Conservation (phyloP, 495 filamentous ascomycete species). For the Peziza echinospora region DNA sequence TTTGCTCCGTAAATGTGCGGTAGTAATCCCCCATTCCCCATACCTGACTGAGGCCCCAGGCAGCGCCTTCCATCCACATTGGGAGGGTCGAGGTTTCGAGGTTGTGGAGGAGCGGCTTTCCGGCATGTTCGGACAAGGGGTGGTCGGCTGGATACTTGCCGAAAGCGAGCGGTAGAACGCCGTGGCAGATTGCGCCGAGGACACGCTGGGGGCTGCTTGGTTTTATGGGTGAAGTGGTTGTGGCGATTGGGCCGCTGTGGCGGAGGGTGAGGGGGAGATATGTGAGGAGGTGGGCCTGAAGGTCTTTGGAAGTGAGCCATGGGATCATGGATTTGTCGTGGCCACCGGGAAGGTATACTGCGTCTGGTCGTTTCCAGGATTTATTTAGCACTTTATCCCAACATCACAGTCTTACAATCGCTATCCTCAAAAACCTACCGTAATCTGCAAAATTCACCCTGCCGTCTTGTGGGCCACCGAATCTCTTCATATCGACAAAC, state of each 20-base stretch:
- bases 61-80: conserved; percentile 12
- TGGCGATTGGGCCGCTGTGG: not conserved
- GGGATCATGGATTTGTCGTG: conserved; percentile 14
- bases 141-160: conserved; percentile 1
- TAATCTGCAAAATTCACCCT: conserved; percentile 8
- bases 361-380: conserved; percentile 4
- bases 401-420: no score
- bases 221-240: not conserved
- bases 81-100: conserved; percentile 14
- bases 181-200: conserved; percentile 12
- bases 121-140: not conserved
- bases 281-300: conserved; percentile 3
- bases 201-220: conserved; percentile 6
- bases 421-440: conserved; percentile 2
- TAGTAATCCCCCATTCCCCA: conserved; percentile 13
- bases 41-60: conserved; percentile 12
- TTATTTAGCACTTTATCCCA: conserved; percentile 1
- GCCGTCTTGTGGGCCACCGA: conserved; percentile 3
- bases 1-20: conserved; percentile 7
- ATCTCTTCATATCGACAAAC: conserved; percentile 4
- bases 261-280: not conserved
- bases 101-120: conserved; percentile 5
- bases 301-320: conserved; percentile 10
- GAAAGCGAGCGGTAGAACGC: conserved; percentile 9
- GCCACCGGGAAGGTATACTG: conserved; percentile 7